Evolutionary conservation across 768 basidiomycete genomes (phyloP).

Genomic region (Ephemerocybe angulata): DNA sequence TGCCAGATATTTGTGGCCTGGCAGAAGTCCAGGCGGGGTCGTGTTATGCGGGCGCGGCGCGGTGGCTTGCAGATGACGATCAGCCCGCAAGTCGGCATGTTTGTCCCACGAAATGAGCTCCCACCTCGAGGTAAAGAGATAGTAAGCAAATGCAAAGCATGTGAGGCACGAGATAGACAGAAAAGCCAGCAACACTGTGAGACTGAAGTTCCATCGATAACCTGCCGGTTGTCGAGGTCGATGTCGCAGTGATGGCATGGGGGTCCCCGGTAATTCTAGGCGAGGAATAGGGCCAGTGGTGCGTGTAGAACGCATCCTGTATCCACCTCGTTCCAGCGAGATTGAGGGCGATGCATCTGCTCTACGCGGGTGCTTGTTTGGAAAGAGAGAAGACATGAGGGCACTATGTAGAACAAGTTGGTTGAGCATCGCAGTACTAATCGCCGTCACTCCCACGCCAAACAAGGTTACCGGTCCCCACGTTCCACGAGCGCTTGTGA

Average conservation of each 20-base stretch:
- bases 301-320: conserved; percentile 53
- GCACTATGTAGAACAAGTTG: neutral
- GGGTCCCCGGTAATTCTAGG: too few relatives aligned
- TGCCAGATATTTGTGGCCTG: conserved; percentile 50
- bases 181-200: conserved; percentile 41
- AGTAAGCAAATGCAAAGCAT: conserved; percentile 60
- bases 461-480: too few relatives aligned
- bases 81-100: conserved; percentile 20
- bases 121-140: conserved; percentile 64
- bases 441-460: too few relatives aligned
- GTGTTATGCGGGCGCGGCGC: neutral
- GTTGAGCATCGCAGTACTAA: too few relatives aligned
- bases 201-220: conserved; percentile 19
- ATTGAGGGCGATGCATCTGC: conserved; percentile 56
- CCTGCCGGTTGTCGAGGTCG: conserved; percentile 2
- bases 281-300: conserved; percentile 9
- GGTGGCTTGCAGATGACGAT: conserved; percentile 13
- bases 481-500: too few relatives aligned
- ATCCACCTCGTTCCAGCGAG: conserved; percentile 60
- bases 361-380: neutral
- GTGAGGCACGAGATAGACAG: conserved; percentile 46
- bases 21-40: conserved; percentile 13
- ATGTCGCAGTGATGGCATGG: neutral
- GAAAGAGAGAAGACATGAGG: neutral
- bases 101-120: conserved; percentile 22